These are phyloP conservation scores for Naegleria fowleri DNA, from an alignment of 208 protist genomes.

Conservation along the genomic window DNA sequence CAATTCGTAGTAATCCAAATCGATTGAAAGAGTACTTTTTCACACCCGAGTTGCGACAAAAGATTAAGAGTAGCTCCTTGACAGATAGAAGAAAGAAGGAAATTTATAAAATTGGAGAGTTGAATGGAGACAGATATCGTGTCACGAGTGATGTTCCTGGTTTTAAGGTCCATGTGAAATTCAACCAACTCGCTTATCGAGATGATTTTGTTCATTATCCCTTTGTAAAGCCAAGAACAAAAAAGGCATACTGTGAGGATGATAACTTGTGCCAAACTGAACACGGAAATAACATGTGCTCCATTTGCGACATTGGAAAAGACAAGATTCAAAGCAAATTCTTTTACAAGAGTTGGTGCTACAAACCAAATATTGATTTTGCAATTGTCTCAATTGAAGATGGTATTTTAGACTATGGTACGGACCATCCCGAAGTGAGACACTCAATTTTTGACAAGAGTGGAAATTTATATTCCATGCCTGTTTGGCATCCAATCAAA, in stretches of 20 bases:
- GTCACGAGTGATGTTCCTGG: not conserved
- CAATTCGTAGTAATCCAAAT: no score
- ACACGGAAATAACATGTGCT: not conserved
- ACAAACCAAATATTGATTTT: conserved; percentile 13
- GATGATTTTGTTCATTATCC: not conserved
- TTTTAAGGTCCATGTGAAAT: not conserved
- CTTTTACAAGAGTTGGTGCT: not conserved
- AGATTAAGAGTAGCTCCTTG: no score
- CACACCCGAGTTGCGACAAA: no score
- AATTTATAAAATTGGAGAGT: no score
- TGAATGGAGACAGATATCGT: no score
- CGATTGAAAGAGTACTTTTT: no score
- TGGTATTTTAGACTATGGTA: conserved; percentile 5
- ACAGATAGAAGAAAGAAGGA: no score
- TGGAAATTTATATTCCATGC: not conserved
- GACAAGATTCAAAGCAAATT: not conserved
- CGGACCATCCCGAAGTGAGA: not conserved
- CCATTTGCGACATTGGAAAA: not conserved
- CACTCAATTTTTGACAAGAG: not conserved
- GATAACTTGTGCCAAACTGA: not conserved
- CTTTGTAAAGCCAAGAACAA: not conserved
- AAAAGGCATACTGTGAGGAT: not conserved
- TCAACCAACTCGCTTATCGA: not conserved
- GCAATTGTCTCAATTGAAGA: not conserved
- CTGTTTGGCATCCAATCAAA: not conserved